phyloP scores from a whole-genome alignment of 441 rosid species.

The Croton setiger region DNA sequence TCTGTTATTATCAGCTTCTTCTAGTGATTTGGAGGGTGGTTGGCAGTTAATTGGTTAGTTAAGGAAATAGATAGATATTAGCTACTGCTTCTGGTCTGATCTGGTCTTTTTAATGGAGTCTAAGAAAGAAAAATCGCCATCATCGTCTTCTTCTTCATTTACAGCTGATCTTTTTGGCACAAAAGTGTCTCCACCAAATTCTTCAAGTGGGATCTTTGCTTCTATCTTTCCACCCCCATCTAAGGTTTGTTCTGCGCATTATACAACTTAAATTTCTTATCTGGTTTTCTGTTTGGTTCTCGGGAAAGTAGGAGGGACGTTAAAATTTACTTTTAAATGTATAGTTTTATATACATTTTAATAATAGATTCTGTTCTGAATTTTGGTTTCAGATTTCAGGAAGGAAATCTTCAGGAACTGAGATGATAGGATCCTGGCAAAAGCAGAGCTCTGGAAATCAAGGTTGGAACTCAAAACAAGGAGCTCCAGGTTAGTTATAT shows the following conservation, averaged over 20 bases:
- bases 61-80: not conserved
- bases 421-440: conserved; percentile 39
- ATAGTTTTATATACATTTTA: not conserved
- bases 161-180: conserved; percentile 64
- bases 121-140: conserved; percentile 32
- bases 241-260: conserved; percentile 31
- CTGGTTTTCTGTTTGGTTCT: not conserved
- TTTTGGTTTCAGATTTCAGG: conserved; percentile 40
- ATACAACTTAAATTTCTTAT: not conserved
- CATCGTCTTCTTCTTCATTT: conserved; percentile 47
- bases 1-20: conserved; percentile 17
- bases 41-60: not conserved
- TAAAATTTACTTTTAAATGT: not conserved
- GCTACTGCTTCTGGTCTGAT: too few species aligned
- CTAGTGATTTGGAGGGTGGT: conserved; percentile 8
- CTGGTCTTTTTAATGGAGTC: conserved; percentile 39
- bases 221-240: conserved; percentile 65
- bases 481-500: conserved; percentile 38
- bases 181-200: conserved; percentile 44
- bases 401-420: conserved; percentile 41
- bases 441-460: conserved; percentile 38
- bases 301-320: not conserved
- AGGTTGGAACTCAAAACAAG: conserved; percentile 44
- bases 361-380: conserved; percentile 1
- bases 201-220: conserved; percentile 54